phyloP scores from a whole-genome alignment of 1,284 basidiomycete species.

The Retiboletus flavoniger region DNA sequence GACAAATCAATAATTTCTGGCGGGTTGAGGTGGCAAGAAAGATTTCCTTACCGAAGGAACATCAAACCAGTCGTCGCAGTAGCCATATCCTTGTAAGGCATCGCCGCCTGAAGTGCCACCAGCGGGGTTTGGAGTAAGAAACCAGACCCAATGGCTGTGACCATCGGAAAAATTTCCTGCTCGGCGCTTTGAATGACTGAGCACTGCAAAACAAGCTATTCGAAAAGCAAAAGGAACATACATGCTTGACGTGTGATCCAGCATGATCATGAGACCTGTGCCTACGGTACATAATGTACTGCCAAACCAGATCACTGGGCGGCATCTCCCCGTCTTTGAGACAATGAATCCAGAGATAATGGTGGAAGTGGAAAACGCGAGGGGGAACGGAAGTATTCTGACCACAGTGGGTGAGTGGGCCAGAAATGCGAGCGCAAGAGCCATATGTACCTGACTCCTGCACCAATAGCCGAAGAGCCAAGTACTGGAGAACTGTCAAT shows the following conservation, averaged over 20 bases:
- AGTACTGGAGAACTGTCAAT: slow-evolving; percentile 5
- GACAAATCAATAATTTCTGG: not conserved
- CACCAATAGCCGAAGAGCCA: slow-evolving; percentile 8
- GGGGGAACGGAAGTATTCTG: slow-evolving; percentile 75
- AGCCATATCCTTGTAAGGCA: slow-evolving; percentile 80
- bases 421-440: not conserved
- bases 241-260: slow-evolving; percentile 45
- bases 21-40: not conserved
- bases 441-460: slow-evolving; percentile 11
- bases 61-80: slow-evolving; percentile 70
- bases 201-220: not conserved
- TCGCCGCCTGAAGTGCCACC: slow-evolving; percentile 75
- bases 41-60: slow-evolving; percentile 45
- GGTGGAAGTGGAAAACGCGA: slow-evolving; percentile 57
- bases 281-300: slow-evolving; percentile 58
- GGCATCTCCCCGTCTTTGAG: slow-evolving; percentile 57
- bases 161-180: slow-evolving; percentile 57
- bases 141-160: slow-evolving; percentile 61
- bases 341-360: slow-evolving; percentile 62
- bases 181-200: slow-evolving; percentile 43
- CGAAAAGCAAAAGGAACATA: slow-evolving; percentile 30
- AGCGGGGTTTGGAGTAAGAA: slow-evolving; percentile 67
- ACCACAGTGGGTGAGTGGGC: not conserved
- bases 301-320: slow-evolving; percentile 58
- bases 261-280: slow-evolving; percentile 60